Percentiles rank a stretch among this genome's conserved stretches.
phyloP scores from a whole-genome alignment of 2,329 filamentous ascomycete genomes.

The Colletotrichum sp. region DNA sequence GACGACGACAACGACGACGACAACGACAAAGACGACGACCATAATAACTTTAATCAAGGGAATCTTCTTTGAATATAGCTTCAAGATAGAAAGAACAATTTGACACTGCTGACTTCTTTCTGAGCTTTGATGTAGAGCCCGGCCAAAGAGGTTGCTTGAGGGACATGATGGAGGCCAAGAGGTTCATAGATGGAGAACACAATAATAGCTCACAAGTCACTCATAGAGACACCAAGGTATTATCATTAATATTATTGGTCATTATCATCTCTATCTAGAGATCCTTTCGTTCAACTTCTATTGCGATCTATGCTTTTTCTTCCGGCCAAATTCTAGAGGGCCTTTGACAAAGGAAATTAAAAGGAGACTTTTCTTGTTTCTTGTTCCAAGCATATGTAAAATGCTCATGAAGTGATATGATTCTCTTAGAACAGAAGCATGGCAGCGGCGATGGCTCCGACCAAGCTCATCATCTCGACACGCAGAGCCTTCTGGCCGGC shows the following conservation, averaged over 20 bases:
- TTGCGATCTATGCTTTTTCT: background rate
- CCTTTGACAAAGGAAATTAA: background rate
- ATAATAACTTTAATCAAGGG: too few species aligned
- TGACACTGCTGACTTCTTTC: background rate
- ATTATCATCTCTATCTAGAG: background rate
- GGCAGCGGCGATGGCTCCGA: background rate
- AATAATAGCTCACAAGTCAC: background rate
- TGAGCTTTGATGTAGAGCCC: background rate
- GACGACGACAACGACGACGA: too few species aligned
- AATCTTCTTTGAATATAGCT: too few species aligned
- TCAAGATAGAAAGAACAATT: background rate
- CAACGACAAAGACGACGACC: too few species aligned
- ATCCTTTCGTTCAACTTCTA: background rate
- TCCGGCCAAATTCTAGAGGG: background rate
- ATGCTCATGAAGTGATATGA: background rate
- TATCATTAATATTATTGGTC: background rate
- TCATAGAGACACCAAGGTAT: background rate
- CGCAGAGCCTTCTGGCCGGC: background rate
- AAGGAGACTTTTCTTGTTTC: background rate
- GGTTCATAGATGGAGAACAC: background rate
- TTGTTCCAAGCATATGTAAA: background rate
- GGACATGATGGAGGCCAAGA: background rate
- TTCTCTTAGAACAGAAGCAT: background rate
- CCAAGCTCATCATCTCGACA: background rate
- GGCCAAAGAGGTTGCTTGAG: background rate